Conservation (phyloP, 2,329 filamentous ascomycete genomes). For the Aureobasidium sp. region DNA sequence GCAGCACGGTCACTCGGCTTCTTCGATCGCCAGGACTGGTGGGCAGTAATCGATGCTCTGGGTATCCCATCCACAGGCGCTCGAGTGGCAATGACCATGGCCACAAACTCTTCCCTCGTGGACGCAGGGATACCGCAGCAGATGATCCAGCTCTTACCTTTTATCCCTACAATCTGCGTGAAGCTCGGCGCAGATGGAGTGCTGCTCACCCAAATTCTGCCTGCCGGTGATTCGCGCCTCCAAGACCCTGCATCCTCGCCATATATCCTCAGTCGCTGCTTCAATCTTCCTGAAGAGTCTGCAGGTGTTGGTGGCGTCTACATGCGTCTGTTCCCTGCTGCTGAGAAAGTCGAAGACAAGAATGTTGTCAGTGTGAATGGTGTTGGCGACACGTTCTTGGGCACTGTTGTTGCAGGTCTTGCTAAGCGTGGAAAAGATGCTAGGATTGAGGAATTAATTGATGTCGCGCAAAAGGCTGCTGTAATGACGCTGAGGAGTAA, state of each 20-base stretch:
- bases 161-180: conserved; percentile 75
- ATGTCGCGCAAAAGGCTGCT: conserved; percentile 74
- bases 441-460: conserved; percentile 56
- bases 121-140: conserved; percentile 79
- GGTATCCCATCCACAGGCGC: conserved; percentile 64
- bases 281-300: conserved; percentile 44
- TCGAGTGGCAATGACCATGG: conserved; percentile 60
- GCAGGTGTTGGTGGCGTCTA: conserved; percentile 68
- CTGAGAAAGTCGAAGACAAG: conserved; percentile 51
- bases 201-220: conserved; percentile 65
- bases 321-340: conserved; percentile 63
- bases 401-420: conserved; percentile 73
- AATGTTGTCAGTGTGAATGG: conserved; percentile 88
- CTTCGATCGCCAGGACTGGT: conserved; percentile 69
- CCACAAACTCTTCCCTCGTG: conserved; percentile 62
- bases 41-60: conserved; percentile 68
- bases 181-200: conserved; percentile 75
- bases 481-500: conserved; percentile 68
- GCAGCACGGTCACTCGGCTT: conserved; percentile 60
- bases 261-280: conserved; percentile 61
- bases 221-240: conserved; percentile 60
- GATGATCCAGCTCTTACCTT: conserved; percentile 76
- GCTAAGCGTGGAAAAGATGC: conserved; percentile 46
- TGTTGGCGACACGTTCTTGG: conserved; percentile 87
- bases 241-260: conserved; percentile 54